Evolutionary conservation across 345 rosid genomes (phyloP).

Genomic region (Toxicodendron radicans): DNA sequence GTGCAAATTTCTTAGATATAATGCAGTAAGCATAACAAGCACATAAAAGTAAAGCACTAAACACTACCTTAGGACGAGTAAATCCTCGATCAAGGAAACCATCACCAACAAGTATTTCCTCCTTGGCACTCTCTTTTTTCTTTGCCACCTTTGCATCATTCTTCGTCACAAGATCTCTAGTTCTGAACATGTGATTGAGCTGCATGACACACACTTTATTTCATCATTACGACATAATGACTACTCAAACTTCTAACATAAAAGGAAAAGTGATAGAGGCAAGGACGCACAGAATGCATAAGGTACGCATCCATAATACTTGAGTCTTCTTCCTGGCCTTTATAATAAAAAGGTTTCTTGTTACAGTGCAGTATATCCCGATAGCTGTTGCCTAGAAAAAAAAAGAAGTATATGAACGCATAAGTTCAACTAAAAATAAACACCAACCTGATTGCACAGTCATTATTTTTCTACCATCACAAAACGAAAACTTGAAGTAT

Average conservation of each 20-base stretch:
- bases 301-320: constrained; percentile 74
- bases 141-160: constrained; percentile 72
- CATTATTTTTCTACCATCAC: background rate
- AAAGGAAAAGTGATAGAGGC: constrained; percentile 16
- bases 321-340: constrained; percentile 79
- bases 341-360: constrained; percentile 82
- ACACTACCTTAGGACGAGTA: constrained; percentile 91
- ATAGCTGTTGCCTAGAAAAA: constrained; percentile 64
- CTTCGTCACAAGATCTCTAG: constrained; percentile 71
- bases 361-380: constrained; percentile 78
- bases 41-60: constrained; percentile 2
- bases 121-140: constrained; percentile 44
- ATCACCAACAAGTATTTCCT: constrained; percentile 52
- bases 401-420: constrained; percentile 19
- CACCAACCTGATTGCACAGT: constrained; percentile 1
- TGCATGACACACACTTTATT: constrained; percentile 43
- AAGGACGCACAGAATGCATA: constrained; percentile 78
- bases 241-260: constrained; percentile 8
- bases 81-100: constrained; percentile 84
- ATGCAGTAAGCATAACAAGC: background rate
- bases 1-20: background rate
- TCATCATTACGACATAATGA: constrained; percentile 15
- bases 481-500: background rate
- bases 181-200: constrained; percentile 85
- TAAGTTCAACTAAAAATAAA: constrained; percentile 8